Evolutionary conservation across 2,329 filamentous ascomycete species (phyloP).

Genomic region (Leptographium procerum): DNA sequence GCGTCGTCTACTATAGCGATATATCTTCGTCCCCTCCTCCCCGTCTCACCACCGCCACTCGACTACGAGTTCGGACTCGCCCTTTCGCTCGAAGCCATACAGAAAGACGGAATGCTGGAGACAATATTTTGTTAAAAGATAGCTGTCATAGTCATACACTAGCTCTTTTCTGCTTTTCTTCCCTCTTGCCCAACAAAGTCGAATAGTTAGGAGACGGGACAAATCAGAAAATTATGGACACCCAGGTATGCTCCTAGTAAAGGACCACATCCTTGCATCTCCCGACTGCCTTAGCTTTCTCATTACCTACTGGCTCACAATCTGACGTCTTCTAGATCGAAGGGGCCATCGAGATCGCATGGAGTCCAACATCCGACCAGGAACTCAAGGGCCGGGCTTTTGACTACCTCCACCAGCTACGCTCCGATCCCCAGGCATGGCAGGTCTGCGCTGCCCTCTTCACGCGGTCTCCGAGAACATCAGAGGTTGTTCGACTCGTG

Average conservation of each 20-base stretch:
- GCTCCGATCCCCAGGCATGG: conserved; percentile 76
- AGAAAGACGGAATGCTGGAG: neutral
- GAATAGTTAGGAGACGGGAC: neutral
- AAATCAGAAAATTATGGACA: neutral
- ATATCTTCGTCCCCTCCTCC: neutral
- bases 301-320: too few relatives aligned
- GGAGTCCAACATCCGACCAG: conserved; percentile 66
- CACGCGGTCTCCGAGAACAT: conserved; percentile 60
- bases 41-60: neutral
- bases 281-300: too few relatives aligned
- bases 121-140: neutral
- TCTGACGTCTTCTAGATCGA: conserved; percentile 52
- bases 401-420: conserved; percentile 67
- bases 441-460: conserved; percentile 83
- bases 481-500: conserved; percentile 79
- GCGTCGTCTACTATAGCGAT: conserved; percentile 11
- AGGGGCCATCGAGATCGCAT: conserved; percentile 91
- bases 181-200: neutral
- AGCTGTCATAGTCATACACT: neutral
- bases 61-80: neutral
- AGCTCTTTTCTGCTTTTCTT: neutral
- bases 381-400: conserved; percentile 71
- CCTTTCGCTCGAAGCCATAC: neutral
- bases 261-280: neutral
- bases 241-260: neutral